Conservation (phyloP, 139 green algal genomes). For the Chlorella vulgaris region DNA sequence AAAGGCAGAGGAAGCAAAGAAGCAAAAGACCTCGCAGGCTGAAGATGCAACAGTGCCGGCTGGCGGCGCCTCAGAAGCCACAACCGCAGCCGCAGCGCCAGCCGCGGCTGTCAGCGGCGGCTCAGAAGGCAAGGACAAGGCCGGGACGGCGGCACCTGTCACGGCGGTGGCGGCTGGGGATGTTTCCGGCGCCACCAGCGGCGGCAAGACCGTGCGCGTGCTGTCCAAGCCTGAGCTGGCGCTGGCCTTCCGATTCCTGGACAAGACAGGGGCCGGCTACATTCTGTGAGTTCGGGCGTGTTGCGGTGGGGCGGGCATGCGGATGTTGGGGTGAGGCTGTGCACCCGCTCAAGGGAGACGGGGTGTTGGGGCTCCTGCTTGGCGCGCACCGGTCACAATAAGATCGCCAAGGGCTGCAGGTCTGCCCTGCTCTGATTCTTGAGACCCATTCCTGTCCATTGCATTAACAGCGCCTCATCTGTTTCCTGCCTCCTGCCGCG, state of each 20-base stretch:
- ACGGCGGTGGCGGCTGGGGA: constrained; percentile 12
- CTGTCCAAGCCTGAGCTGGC: constrained; percentile 35
- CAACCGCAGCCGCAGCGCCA: neutral
- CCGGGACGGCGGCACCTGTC: neutral
- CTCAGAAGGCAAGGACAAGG: neutral
- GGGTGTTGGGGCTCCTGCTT: neutral
- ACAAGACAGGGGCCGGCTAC: constrained; percentile 48
- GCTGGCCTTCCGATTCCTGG: constrained; percentile 54
- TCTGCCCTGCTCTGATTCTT: too few species aligned
- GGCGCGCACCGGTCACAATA: too few species aligned
- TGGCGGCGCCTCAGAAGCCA: neutral
- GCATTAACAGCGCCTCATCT: too few species aligned
- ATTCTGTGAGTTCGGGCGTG: constrained; percentile 34
- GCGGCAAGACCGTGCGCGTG: neutral
- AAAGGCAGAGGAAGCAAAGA: constrained; percentile 32
- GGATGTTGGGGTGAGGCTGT: neutral
- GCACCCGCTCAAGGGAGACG: too few species aligned
- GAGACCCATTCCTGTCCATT: too few species aligned
- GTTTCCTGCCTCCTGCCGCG: too few species aligned
- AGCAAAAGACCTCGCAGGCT: constrained; percentile 7
- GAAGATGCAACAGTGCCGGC: neutral
- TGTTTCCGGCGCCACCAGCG: neutral
- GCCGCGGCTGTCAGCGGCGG: constrained; percentile 1
- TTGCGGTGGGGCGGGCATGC: too few species aligned
- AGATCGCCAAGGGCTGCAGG: too few species aligned